A percentile compares a stretch with the other conserved stretches of the same genome.
These are phyloP conservation scores for Triticum turgidum DNA, from an alignment of 176 grass and related monocot genomes.

Conservation along the genomic window DNA sequence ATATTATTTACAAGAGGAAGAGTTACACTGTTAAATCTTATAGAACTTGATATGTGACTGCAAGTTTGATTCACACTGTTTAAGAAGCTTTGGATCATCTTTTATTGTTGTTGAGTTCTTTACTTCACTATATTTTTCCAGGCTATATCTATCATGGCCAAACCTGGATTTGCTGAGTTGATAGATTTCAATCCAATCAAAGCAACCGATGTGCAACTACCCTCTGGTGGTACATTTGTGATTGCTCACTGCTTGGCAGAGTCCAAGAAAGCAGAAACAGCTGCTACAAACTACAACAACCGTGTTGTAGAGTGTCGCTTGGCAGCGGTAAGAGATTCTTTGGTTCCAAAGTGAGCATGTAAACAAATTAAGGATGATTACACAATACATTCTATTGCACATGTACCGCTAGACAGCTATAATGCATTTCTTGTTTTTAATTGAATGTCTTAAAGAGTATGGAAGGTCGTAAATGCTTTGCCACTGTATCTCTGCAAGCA, in stretches of 20 bases:
- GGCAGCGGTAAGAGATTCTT: conserved; percentile 50
- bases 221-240: conserved; percentile 83
- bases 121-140: conserved; percentile 33
- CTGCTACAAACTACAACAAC: conserved; percentile 94
- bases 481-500: background rate
- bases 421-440: background rate
- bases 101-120: conserved; percentile 8
- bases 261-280: conserved; percentile 97
- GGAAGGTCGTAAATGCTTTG: background rate
- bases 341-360: background rate
- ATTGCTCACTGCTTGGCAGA: conserved; percentile 94
- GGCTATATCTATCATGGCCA: conserved; percentile 99
- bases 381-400: background rate
- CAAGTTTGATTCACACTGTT: background rate
- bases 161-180: conserved; percentile 87
- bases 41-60: background rate
- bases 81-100: background rate
- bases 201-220: conserved; percentile 86
- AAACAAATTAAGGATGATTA: background rate
- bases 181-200: conserved; percentile 99
- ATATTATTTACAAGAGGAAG: background rate
- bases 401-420: conserved; percentile 21
- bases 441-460: background rate
- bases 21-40: background rate
- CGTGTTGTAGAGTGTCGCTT: conserved; percentile 93